phyloP scores from a whole-genome alignment of 2,329 filamentous ascomycete species.

The Paraphoma sp. region DNA sequence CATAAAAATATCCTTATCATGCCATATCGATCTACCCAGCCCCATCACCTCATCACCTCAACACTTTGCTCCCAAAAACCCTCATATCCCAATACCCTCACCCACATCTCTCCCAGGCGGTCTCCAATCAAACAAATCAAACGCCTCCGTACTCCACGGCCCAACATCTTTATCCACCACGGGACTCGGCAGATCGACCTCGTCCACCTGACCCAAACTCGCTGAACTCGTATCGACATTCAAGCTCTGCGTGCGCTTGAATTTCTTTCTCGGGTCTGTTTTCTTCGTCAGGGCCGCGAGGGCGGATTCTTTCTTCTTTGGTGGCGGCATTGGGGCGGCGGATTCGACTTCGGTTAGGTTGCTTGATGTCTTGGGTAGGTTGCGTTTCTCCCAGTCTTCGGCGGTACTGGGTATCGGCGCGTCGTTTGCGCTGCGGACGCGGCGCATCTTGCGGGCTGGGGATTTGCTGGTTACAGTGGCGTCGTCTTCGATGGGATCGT shows the following conservation, averaged over 20 bases:
- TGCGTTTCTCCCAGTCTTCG: conserved; percentile 38
- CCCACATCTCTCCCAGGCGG: conserved; percentile 49
- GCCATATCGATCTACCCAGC: too few relatives aligned
- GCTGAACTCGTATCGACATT: conserved; percentile 24
- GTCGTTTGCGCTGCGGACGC: conserved; percentile 42
- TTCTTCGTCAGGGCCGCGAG: conserved; percentile 37
- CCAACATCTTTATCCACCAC: conserved; percentile 63
- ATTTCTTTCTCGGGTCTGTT: conserved; percentile 39
- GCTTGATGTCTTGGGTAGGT: conserved; percentile 20
- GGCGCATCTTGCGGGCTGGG: conserved; percentile 28
- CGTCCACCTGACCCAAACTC: conserved; percentile 19
- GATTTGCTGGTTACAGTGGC: conserved; percentile 6
- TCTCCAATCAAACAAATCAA: conserved; percentile 69
- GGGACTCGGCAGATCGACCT: conserved; percentile 26
- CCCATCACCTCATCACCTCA: neutral
- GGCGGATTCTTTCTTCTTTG: conserved; percentile 22
- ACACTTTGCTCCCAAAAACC: neutral
- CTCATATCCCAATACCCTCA: conserved; percentile 1
- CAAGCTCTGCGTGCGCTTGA: conserved; percentile 37
- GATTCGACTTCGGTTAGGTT: neutral
- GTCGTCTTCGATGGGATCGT: conserved; percentile 35
- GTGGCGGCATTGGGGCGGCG: neutral
- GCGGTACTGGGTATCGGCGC: conserved; percentile 38
- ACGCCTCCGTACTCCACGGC: conserved; percentile 73
- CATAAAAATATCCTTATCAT: too few relatives aligned